Base-by-base conservation (phyloP, 176 grass and related monocot species). In the Avena sativa region DNA sequence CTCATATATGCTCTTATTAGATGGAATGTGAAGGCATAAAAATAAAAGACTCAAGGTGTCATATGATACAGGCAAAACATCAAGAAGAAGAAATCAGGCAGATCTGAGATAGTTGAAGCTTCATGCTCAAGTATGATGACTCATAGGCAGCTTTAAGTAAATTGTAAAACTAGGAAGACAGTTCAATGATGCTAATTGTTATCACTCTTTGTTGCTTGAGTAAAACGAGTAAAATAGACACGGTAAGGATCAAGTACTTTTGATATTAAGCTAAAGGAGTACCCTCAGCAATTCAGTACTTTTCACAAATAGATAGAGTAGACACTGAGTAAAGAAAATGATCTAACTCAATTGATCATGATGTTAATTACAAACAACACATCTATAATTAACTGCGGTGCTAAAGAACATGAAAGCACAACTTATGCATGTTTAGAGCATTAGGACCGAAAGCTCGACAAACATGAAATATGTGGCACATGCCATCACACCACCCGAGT, bases 1-100 rank as follows among this genome's bases (percentile, higher is more conserved):
- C 8, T 52, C 15, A 75, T 30, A 8, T 74, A 75, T 50, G 12
- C 49, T 76, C 49, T 32, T 53, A 49, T 76, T 53, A 7, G 49
- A 76, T 76, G 73, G 73, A 53, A 28, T 76, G 48, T 28, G 14
- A 76, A 76, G 47, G 73, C 8, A 19, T 76, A 76, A 53, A 76
- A 53, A 76, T 76, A 76, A 14, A 75, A 52, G 72, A 14, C 23
- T 76, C 48, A 76, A 53, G 71, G 3, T 76, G 30, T 51, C 26
- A 36, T 68, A 34, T 68, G 46, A 81, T 52, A 17, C 44, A 66
- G 9, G 49, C 1, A 76, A 9, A 68, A 14, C 26, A 81, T 52
- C 15, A 67, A 51, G 11, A 82, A 53, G 48, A 69, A 69, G 50
- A 82, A 53, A 34, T 14, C 17, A 82, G 30, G 80, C 26, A 82